phyloP scores from a whole-genome alignment of 345 rosid genomes.

The Aquilaria malaccensis region DNA sequence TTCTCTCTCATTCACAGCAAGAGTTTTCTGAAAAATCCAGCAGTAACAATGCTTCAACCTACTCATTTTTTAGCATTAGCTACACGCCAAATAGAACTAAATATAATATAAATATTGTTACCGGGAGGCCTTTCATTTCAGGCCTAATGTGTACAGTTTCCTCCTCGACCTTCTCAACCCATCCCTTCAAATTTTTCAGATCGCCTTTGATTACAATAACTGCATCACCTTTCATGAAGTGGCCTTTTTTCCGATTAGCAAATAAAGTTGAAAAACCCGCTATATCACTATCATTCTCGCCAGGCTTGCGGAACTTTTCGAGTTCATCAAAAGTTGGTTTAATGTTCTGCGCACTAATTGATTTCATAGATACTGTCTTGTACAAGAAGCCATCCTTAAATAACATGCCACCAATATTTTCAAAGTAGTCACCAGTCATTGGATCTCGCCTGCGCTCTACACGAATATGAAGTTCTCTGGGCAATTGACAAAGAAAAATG shows the following conservation, averaged over 20 bases:
- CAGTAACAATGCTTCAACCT: neutral
- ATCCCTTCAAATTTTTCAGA: conserved; percentile 85
- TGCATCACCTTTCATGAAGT: conserved; percentile 97
- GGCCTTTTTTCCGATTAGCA: conserved; percentile 92
- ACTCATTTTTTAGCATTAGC: neutral
- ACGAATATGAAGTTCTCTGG: conserved; percentile 87
- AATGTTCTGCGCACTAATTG: conserved; percentile 64
- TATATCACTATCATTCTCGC: conserved; percentile 66
- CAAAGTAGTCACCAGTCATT: conserved; percentile 87
- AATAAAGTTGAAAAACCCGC: conserved; percentile 78
- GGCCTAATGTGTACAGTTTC: conserved; percentile 84
- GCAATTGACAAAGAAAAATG: conserved; percentile 1
- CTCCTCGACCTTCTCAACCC: conserved; percentile 99
- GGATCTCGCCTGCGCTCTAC: conserved; percentile 90
- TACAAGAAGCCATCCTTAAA: conserved; percentile 92
- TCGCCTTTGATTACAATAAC: conserved; percentile 94
- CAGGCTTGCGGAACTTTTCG: conserved; percentile 78
- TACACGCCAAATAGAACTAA: conserved; percentile 1
- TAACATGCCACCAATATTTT: conserved; percentile 66
- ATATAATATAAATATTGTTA: conserved; percentile 33
- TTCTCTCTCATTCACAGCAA: conserved; percentile 79
- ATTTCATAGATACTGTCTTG: conserved; percentile 77
- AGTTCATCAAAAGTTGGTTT: conserved; percentile 95
- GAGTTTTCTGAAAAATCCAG: conserved; percentile 52
- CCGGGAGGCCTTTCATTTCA: conserved; percentile 89